Evolutionary conservation across 441 rosid genomes (phyloP).

Genomic region (Pelargonium citronellum): DNA sequence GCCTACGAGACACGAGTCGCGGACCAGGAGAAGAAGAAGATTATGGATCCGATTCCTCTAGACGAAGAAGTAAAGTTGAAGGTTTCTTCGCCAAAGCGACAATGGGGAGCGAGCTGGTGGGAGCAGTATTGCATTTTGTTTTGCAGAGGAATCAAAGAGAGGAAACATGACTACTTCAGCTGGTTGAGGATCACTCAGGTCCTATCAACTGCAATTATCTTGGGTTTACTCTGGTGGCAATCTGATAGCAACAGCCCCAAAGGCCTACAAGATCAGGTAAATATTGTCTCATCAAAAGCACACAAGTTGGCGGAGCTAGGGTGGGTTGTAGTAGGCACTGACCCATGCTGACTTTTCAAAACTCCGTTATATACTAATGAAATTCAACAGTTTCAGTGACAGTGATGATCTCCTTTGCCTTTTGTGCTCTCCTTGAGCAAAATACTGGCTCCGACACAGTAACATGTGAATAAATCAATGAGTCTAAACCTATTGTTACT

Average conservation of each 20-base stretch:
- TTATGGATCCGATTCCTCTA: background rate
- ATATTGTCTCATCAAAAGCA: background rate
- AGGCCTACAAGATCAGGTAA: slow-evolving; percentile 33
- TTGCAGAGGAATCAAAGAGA: slow-evolving; percentile 29
- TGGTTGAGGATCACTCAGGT: slow-evolving; percentile 29
- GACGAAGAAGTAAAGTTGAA: background rate
- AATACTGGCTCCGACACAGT: background rate
- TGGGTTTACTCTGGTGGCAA: slow-evolving; percentile 33
- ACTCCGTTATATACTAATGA: background rate
- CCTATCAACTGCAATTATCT: slow-evolving; percentile 23
- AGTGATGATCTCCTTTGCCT: too few species aligned
- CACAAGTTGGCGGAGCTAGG: too few species aligned
- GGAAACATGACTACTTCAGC: slow-evolving; percentile 32
- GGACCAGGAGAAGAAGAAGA: slow-evolving; percentile 2
- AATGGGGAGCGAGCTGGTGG: slow-evolving; percentile 29
- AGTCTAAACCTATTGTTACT: too few species aligned
- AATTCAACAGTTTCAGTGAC: too few species aligned
- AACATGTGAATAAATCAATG: background rate
- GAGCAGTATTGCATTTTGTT: slow-evolving; percentile 30
- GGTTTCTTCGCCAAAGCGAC: background rate
- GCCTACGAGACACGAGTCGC: slow-evolving; percentile 10
- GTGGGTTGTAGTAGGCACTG: background rate
- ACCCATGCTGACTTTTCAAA: background rate
- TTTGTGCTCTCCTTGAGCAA: too few species aligned
- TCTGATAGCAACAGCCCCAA: slow-evolving; percentile 26